Evolutionary conservation across 176 grass and related monocot species (phyloP), one percentile per base, ranked within the genome.

Genomic region (Carex myosuroides): DNA sequence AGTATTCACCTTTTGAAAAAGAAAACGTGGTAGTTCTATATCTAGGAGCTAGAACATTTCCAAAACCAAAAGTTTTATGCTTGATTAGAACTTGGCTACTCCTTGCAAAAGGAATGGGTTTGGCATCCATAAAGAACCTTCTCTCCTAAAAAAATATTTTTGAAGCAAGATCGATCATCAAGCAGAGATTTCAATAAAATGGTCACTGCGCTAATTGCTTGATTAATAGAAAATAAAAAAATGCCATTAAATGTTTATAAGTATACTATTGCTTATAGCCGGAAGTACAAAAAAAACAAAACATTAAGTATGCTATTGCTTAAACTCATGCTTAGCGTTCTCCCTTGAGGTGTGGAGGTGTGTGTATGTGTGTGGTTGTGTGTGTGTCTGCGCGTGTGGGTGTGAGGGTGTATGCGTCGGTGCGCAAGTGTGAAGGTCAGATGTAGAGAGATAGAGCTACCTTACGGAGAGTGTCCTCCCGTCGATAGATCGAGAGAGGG

Each of bases 91-190:
- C 24, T 86, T 69, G 85, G 44, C 9, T 39, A 80, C 26, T 60
- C 75, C 61, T 57, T 68, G 75, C 74, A 81, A 81, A 20, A 86
- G 48, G n/a, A 16, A 86, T 24, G 53, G n/a, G 54, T 70, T 35
- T 77, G 68, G n/a, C 85, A 66, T 80, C 85, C 85, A 86, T 86
- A 77, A 86, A 86, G 53, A 64, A 6, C 71, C 39, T 81, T 81
- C 52, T 14, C 29, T 54, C 75, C 85, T 86, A 39, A 60, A 86
- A 52, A 64, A 61, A 44, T 64, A 67, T 35, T 41, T 18, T 57
- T 1, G 16, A 84, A 84, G 8, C 41, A 68, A 48, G 26, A 76
- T 76, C 21, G 30, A 55, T 76, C 9, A 54, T 29, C 20, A 55
- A 54, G 16, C 48, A 55, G 69, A 46, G 39, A 22, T 71, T 20